phyloP scores from a whole-genome alignment of 768 basidiomycete species.

The Rhodotorula babjevae region DNA sequence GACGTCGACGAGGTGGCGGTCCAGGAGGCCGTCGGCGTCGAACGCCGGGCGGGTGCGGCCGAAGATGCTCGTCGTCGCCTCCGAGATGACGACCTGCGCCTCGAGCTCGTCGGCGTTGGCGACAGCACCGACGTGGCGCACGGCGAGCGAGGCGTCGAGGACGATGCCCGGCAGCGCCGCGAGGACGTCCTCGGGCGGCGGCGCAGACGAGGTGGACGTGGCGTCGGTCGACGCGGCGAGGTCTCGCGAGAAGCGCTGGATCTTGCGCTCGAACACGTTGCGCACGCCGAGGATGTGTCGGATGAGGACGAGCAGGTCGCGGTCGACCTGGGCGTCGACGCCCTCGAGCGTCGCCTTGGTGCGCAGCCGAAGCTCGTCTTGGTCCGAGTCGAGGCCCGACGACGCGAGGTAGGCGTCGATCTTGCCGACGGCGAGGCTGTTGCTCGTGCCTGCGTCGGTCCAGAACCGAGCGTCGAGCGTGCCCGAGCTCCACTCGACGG shows the following conservation, averaged over 20 bases:
- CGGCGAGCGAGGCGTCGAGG: neutral
- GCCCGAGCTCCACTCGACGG: constrained; percentile 7
- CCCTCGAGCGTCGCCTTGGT: neutral
- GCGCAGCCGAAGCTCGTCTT: neutral
- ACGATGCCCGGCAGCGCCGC: neutral
- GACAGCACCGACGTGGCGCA: neutral
- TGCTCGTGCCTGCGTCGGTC: neutral
- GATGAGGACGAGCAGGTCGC: constrained; percentile 30
- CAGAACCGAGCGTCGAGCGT: constrained; percentile 4
- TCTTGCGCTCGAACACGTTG: constrained; percentile 29
- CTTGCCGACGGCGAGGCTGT: constrained; percentile 19
- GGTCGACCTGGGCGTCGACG: constrained; percentile 20
- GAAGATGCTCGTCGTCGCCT: neutral
- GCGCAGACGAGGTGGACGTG: neutral
- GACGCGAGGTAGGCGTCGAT: constrained; percentile 1
- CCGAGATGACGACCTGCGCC: neutral
- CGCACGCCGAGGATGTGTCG: constrained; percentile 36
- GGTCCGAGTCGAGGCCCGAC: neutral
- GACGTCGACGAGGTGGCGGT: neutral
- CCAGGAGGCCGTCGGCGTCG: neutral
- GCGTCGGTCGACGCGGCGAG: neutral
- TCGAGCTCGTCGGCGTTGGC: constrained; percentile 11
- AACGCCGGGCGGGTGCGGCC: neutral
- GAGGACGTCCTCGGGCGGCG: neutral
- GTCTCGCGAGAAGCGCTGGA: constrained; percentile 7